Base-by-base conservation (phyloP, 768 basidiomycete species). In the Tricholoma flavovirens region DNA sequence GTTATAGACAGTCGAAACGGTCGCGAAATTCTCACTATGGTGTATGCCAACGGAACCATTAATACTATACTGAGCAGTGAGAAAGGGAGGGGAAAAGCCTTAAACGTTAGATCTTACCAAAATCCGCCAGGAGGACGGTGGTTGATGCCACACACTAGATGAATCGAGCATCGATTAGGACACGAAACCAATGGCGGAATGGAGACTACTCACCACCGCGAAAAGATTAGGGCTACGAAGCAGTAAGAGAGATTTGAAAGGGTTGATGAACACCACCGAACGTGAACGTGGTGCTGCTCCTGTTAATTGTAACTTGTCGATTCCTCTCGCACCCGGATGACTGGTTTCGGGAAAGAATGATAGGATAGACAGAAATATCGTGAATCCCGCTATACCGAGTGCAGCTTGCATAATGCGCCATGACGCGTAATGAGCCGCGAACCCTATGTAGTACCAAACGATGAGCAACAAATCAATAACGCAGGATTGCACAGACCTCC, bases 291-390 rank as follows among this genome's bases (percentile, higher is more conserved):
- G 57, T 19, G 43, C 61, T 17, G 56, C 61, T 2, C 59, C 59
- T 3, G 62, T 42, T 46, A 53, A 54, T 24, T 66, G 55, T 12
- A 69, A 38, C 57, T 81, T 81, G 53, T 85, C 84, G 1, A 85
- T 71, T 0, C 83, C 81, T 36, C 77, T 71, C 0, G 76, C 63
- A 6, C 82, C 78, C 0, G 87, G 86, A 60, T 85, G 83, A 50
- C 78, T 80, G 2, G 87, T 88, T 61, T 89, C 87, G 0, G 86
- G 87, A n/a, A 87, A 75, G 52, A 75, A 75, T 3, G 77, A 40
- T 1, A 64, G 49, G 30, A 87, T 71, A 5, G 71, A 57, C 5
- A 76, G 6, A 33, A 81, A 71, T 1, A 73, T 69, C 0, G 75
- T 12, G 0, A 79, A 35, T 2, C 77, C 78, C 36, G 71, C 65